A percentile compares a stretch with the other conserved stretches of the same genome.
phyloP scores from a whole-genome alignment of 177 flowering plant genomes.

The Vitis hybrid region DNA sequence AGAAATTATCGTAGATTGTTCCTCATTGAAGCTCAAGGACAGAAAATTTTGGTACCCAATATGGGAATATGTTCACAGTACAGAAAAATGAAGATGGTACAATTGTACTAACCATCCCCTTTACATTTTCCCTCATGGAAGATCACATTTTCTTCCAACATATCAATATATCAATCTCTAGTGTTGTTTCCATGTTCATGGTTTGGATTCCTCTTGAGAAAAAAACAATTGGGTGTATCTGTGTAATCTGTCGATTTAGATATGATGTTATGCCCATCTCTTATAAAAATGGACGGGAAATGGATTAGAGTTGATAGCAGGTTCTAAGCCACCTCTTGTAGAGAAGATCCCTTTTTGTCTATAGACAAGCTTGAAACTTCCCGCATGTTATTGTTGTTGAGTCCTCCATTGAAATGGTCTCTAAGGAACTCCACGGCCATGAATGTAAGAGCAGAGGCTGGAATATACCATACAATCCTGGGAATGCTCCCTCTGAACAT shows the following conservation, averaged over 20 bases:
- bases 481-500: slow-evolving; percentile 87
- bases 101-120: no score
- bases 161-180: no score
- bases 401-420: slow-evolving; percentile 58
- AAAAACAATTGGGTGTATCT: not conserved
- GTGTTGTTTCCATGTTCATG: not conserved
- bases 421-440: slow-evolving; percentile 93
- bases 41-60: no score
- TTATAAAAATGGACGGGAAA: not conserved
- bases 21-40: no score
- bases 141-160: no score
- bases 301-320: not conserved
- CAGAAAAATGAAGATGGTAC: no score
- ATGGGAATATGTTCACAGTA: no score
- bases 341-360: slow-evolving; percentile 45
- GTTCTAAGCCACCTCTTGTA: slow-evolving; percentile 36
- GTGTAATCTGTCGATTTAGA: not conserved
- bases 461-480: slow-evolving; percentile 86
- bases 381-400: slow-evolving; percentile 17
- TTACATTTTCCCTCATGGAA: no score
- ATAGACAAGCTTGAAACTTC: slow-evolving; percentile 52
- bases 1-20: no score
- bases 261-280: slow-evolving; percentile 12
- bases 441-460: slow-evolving; percentile 92
- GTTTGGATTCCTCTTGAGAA: not conserved